Evolutionary conservation across 306 rosid species (phyloP).

Genomic region (Vigna unguiculata): DNA sequence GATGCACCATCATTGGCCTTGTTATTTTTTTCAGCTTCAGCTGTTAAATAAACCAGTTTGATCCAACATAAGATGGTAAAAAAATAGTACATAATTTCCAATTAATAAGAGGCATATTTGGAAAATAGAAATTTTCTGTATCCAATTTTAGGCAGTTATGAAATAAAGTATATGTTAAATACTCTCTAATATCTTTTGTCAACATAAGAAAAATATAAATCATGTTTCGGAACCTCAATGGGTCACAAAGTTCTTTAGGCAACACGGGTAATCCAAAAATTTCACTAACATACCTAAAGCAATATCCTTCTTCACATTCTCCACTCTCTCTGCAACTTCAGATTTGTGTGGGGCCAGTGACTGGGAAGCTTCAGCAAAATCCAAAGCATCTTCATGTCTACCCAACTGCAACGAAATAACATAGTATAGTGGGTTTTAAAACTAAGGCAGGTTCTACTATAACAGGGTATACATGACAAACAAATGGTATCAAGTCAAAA

Average conservation of each 20-base stretch:
- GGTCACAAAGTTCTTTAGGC: neutral
- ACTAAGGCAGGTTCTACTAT: slow-evolving; percentile 27
- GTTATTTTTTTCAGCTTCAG: slow-evolving; percentile 72
- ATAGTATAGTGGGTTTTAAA: slow-evolving; percentile 29
- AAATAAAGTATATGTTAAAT: slow-evolving; percentile 1
- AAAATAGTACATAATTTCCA: slow-evolving; percentile 12
- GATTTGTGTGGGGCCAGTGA: slow-evolving; percentile 69
- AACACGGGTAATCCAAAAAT: slow-evolving; percentile 17
- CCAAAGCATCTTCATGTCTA: slow-evolving; percentile 85
- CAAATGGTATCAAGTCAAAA: neutral
- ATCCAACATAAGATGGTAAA: slow-evolving; percentile 29
- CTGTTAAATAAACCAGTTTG: slow-evolving; percentile 58
- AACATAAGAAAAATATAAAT: slow-evolving; percentile 5
- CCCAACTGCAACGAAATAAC: slow-evolving; percentile 72
- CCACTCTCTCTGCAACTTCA: slow-evolving; percentile 79
- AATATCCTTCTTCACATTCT: slow-evolving; percentile 69
- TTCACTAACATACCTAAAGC: slow-evolving; percentile 67
- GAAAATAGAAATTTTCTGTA: slow-evolving; percentile 4
- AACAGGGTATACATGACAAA: slow-evolving; percentile 36
- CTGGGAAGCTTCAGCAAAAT: slow-evolving; percentile 77
- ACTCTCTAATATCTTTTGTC: slow-evolving; percentile 9
- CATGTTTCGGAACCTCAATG: slow-evolving; percentile 25
- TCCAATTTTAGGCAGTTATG: slow-evolving; percentile 14
- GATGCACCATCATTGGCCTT: slow-evolving; percentile 67
- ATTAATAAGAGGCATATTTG: slow-evolving; percentile 1